A percentile compares a stretch with the other conserved stretches of the same genome.
phyloP scores from a whole-genome alignment of 2,329 filamentous ascomycete species.

The Cyclaneusma minus region DNA sequence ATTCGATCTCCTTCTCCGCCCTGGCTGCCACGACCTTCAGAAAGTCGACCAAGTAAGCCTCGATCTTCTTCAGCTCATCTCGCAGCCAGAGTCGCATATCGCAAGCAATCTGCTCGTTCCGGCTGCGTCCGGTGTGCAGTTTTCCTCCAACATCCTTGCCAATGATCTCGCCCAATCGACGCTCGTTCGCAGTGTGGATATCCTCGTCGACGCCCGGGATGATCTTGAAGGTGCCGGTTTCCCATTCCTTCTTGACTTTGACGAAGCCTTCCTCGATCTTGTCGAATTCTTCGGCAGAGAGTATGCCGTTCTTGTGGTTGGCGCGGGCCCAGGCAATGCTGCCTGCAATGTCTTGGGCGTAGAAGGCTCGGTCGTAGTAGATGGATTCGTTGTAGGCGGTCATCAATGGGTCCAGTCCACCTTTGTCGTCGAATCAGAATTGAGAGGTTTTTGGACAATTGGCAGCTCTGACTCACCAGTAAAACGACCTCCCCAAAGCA shows the following conservation, averaged over 20 bases:
- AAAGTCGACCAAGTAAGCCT: slow-evolving; percentile 51
- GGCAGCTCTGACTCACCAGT: slow-evolving; percentile 26
- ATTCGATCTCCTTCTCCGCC: slow-evolving; percentile 60
- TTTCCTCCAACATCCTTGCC: slow-evolving; percentile 76
- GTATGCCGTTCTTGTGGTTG: slow-evolving; percentile 60
- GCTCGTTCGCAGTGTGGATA: slow-evolving; percentile 58
- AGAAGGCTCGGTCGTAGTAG: slow-evolving; percentile 62
- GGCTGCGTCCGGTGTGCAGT: slow-evolving; percentile 73
- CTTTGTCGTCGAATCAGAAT: slow-evolving; percentile 24
- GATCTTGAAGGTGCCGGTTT: slow-evolving; percentile 31
- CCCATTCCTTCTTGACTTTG: slow-evolving; percentile 38
- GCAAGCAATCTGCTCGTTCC: slow-evolving; percentile 81
- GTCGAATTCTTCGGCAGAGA: slow-evolving; percentile 56
- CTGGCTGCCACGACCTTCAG: slow-evolving; percentile 52
- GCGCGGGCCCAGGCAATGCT: slow-evolving; percentile 70
- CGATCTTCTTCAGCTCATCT: slow-evolving; percentile 55
- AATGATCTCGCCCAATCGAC: slow-evolving; percentile 67
- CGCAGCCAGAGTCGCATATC: slow-evolving; percentile 86
- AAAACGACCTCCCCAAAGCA: slow-evolving; percentile 47
- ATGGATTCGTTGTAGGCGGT: slow-evolving; percentile 71
- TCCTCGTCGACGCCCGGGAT: slow-evolving; percentile 39
- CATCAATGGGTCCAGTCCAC: slow-evolving; percentile 76
- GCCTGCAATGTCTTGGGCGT: slow-evolving; percentile 67
- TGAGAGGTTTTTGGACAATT: slow-evolving; percentile 1
- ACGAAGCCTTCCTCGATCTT: slow-evolving; percentile 59